Base-by-base conservation (phyloP, 2,329 filamentous ascomycete genomes). In the Paramyrothecium roridum region DNA sequence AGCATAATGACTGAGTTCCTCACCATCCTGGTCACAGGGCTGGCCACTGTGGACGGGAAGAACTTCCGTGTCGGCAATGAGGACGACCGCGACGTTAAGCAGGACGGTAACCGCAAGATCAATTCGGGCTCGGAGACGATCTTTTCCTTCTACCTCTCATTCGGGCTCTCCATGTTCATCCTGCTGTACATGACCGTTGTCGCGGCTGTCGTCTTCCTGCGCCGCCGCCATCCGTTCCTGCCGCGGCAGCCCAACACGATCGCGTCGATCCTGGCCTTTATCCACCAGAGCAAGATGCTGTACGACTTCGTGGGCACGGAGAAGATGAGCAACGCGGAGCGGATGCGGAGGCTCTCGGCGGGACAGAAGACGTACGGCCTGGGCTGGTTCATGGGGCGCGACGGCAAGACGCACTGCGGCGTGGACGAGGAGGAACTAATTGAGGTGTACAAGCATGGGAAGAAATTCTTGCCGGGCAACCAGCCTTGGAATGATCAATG, bases 261-360 rank as follows among this genome's bases (percentile, higher is more conserved):
- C 62, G 86, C 89, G 2, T 86, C 83, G 47, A 83, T 92, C 53
- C 77, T 93, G 53, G 88, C 88, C 0, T 93, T 88, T 65, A 89
- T 93, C 57, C 87, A 93, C 70, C 88, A 91, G 73, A 88, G 83
- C 69, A 89, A 89, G 72, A 92, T 93, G 89, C 74, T 93, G 48
- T 86, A 85, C 59, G 83, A 85, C 64, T 93, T 93, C 69, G 86
- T 90, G 16, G 85, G 83, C 46, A 91, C 87, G 21, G 82, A 86
- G 57, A 83, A 83, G 71, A 72, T 86, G 52, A 81, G 78, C 61
- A 84, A 81, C 53, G 73, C 76, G 16, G 73, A 84, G 66, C 89
- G 91, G 84, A 83, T 81, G 59, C 70, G 71, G 54, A 78, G 79
- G 67, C 76, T 93, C 37, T 6, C 37, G 13, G 82, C 83, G 57